Conservation (phyloP, 1,139 yeast species). For the Scheffersomyces segobiensis region DNA sequence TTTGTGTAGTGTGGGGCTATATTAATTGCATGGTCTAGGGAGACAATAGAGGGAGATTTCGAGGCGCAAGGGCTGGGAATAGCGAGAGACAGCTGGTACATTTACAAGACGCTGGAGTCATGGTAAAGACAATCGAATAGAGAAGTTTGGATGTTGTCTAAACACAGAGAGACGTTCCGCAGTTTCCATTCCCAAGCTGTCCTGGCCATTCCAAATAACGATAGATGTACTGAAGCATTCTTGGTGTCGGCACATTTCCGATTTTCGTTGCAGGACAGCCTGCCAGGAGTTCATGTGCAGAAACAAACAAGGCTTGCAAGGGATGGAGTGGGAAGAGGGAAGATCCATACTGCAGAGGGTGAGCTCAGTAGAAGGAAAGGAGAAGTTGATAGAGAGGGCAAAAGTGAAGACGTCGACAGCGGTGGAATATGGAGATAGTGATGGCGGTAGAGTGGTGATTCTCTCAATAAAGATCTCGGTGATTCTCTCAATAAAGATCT, state of each 20-base stretch:
- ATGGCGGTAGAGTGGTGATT: neutral
- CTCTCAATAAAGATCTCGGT: neutral
- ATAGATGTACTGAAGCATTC: neutral
- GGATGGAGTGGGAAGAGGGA: neutral
- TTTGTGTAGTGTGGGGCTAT: neutral
- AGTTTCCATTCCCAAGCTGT: no score
- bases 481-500: neutral
- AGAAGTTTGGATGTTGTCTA: no score
- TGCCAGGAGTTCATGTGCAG: neutral
- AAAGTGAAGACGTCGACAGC: neutral
- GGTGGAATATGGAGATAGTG: no score
- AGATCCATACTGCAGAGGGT: no score
- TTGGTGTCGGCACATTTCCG: neutral
- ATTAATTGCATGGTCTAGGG: neutral
- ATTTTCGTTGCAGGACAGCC: neutral
- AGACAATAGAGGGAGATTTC: neutral
- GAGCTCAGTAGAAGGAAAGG: neutral
- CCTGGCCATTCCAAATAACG: neutral
- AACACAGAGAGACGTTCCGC: neutral
- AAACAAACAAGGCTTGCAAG: neutral
- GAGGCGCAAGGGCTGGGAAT: neutral
- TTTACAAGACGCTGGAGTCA: no score
- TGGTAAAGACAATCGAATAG: no score
- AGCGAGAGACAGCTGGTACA: no score
- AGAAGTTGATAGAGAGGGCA: neutral